Evolutionary conservation across 2,329 filamentous ascomycete genomes (phyloP).

Genomic region (Talaromyces sp.): DNA sequence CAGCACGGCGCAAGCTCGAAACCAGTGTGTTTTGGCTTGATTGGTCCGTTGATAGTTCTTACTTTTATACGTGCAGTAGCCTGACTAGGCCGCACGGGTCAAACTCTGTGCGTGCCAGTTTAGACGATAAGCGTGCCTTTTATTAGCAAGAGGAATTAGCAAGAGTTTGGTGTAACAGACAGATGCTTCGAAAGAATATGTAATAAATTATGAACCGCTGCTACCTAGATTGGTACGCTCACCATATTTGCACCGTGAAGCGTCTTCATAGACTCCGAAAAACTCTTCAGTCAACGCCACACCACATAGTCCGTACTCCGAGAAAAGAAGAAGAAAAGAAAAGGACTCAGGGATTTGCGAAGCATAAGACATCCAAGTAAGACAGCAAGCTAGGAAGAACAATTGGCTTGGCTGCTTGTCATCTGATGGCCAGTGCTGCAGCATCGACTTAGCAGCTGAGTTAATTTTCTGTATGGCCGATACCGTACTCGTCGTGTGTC

Average conservation of each 20-base stretch:
- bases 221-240: too few relatives aligned
- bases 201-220: background rate
- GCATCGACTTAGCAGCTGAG: background rate
- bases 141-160: slow-evolving; percentile 4
- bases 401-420: slow-evolving; percentile 3
- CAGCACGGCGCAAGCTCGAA: background rate
- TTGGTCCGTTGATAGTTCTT: background rate
- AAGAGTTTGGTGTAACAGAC: background rate
- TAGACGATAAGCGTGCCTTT: background rate
- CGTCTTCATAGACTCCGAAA: background rate
- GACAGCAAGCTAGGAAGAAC: background rate
- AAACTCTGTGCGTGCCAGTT: background rate
- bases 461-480: background rate
- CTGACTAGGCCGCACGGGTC: background rate
- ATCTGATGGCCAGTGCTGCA: slow-evolving; percentile 2
- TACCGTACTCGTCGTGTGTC: background rate
- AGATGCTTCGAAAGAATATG: too few relatives aligned
- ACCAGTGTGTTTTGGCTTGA: background rate
- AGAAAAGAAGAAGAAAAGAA: background rate
- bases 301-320: background rate
- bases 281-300: background rate
- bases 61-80: background rate
- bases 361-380: background rate
- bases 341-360: background rate
- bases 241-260: background rate